Evolutionary conservation across 2,329 filamentous ascomycete genomes (phyloP).

Genomic region (Colletotrichum noveboracense): DNA sequence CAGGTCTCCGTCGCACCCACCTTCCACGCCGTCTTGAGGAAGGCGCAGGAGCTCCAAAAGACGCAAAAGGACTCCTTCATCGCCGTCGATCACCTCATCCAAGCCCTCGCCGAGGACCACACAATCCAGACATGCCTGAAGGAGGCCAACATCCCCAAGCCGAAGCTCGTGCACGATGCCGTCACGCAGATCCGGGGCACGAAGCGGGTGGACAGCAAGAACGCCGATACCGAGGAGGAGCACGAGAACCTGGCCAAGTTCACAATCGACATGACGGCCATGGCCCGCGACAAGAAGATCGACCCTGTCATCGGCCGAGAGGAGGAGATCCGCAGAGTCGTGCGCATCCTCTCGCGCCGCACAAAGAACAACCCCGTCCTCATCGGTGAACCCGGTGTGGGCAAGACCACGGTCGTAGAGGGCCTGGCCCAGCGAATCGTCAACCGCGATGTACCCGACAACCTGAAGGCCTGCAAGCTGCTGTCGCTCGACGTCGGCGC

Average conservation of each 20-base stretch:
- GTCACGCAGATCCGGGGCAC: conserved; percentile 91
- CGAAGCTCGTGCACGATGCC: conserved; percentile 90
- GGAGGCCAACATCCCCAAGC: conserved; percentile 89
- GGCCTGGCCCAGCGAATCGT: conserved; percentile 94
- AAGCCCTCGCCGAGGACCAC: conserved; percentile 79
- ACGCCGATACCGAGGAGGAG: conserved; percentile 89
- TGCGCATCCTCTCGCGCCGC: conserved; percentile 88
- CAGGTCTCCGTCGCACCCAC: conserved; percentile 81
- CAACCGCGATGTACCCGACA: conserved; percentile 95
- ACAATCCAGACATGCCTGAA: conserved; percentile 76
- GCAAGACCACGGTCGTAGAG: conserved; percentile 98
- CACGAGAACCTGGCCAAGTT: conserved; percentile 98
- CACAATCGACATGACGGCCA: conserved; percentile 96
- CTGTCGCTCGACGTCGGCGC: conserved; percentile 95
- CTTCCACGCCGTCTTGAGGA: conserved; percentile 82
- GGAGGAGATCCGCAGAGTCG: conserved; percentile 90
- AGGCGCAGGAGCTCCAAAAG: conserved; percentile 89
- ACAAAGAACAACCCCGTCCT: conserved; percentile 99
- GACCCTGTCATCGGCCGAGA: conserved; percentile 97
- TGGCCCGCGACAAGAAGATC: conserved; percentile 97
- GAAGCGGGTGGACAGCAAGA: conserved; percentile 93
- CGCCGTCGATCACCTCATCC: conserved; percentile 93
- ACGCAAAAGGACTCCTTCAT: conserved; percentile 97
- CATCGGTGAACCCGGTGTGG: conserved; percentile 97
- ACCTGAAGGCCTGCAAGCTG: conserved; percentile 90